Conservation (phyloP, 257 asterid species). For the Nyctanthes arbortristis region DNA sequence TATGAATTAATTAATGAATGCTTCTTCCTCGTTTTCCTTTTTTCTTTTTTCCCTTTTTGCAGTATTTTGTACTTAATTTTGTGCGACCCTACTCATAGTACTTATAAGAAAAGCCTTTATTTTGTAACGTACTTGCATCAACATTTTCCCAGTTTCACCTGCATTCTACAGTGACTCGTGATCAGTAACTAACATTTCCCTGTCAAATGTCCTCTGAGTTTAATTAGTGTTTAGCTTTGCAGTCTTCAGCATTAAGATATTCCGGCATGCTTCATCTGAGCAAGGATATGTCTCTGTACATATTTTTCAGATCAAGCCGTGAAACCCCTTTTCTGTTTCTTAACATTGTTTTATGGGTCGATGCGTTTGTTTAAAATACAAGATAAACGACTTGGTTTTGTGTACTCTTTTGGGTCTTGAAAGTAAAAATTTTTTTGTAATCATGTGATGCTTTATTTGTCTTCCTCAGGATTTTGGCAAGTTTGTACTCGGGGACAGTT, state of each 20-base stretch:
- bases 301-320: not conserved
- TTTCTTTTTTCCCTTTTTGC: not conserved
- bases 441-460: slow-evolving; percentile 21
- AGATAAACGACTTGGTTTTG: slow-evolving; percentile 5
- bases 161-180: not conserved
- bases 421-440: slow-evolving; percentile 9
- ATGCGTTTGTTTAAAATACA: slow-evolving; percentile 2
- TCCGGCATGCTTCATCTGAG: slow-evolving; percentile 13
- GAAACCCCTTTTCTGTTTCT: slow-evolving; percentile 3
- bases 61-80: not conserved
- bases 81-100: not conserved
- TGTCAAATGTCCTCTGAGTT: not conserved
- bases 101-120: not conserved
- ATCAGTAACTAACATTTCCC: not conserved
- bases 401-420: not conserved
- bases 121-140: not conserved
- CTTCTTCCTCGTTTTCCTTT: not conserved
- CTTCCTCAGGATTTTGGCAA: slow-evolving; percentile 75
- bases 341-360: not conserved
- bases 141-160: not conserved
- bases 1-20: not conserved
- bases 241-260: not conserved
- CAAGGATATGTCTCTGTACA: not conserved
- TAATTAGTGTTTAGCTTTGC: slow-evolving; percentile 3
- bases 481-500: slow-evolving; percentile 89